Conservation (phyloP, 345 rosid genomes). For the Cardamine occulta region DNA sequence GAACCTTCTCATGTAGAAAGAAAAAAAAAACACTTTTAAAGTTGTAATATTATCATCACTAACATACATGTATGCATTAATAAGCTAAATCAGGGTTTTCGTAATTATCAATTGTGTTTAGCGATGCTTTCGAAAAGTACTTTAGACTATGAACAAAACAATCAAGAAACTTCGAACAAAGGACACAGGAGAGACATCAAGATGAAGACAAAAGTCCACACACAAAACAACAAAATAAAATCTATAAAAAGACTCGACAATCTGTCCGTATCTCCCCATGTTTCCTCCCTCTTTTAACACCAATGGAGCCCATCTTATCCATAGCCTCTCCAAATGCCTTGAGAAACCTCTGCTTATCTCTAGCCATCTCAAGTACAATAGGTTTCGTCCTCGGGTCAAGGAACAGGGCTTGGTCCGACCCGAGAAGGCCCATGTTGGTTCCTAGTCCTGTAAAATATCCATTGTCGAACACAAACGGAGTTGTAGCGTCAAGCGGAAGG, state of each 20-base stretch:
- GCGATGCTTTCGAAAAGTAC: background rate
- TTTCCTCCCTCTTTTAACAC: slow-evolving; percentile 68
- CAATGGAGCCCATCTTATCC: slow-evolving; percentile 84
- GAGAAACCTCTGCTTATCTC: slow-evolving; percentile 59
- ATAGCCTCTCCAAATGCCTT: slow-evolving; percentile 69
- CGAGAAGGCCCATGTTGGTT: slow-evolving; percentile 63
- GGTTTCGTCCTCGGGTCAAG: slow-evolving; percentile 64
- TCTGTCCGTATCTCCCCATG: slow-evolving; percentile 77
- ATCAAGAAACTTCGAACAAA: slow-evolving; percentile 7
- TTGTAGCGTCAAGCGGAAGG: slow-evolving; percentile 72
- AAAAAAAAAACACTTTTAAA: background rate
- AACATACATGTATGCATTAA: background rate
- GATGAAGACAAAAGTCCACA: slow-evolving; percentile 2
- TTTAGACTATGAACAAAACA: slow-evolving; percentile 11
- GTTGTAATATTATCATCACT: background rate
- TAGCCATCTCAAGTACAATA: slow-evolving; percentile 56
- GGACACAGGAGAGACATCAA: background rate
- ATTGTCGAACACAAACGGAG: slow-evolving; percentile 75
- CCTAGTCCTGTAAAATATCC: slow-evolving; percentile 62
- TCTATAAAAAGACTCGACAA: slow-evolving; percentile 55
- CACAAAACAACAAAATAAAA: slow-evolving; percentile 11
- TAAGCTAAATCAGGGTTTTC: background rate
- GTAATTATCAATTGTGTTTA: background rate
- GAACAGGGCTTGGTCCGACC: slow-evolving; percentile 66
- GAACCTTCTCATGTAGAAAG: background rate